phyloP scores from a whole-genome alignment of 805 yeast species.

The Metschnikowia peoriensis region DNA sequence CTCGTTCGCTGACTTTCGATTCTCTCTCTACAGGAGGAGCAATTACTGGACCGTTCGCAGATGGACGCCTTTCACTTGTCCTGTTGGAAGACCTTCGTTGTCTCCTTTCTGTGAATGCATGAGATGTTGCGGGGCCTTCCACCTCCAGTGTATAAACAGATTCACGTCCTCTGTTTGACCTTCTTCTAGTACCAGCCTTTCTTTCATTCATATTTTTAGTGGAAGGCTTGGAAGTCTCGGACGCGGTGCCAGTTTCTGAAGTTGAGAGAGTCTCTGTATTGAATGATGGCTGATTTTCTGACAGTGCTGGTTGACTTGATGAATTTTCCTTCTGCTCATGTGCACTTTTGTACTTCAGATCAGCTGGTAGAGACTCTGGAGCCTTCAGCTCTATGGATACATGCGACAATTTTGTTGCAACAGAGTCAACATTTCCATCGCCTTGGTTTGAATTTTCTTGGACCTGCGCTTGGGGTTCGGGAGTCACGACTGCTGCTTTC shows the following conservation, averaged over 20 bases:
- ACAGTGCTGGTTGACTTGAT: neutral
- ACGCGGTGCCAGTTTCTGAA: neutral
- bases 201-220: conserved; percentile 1
- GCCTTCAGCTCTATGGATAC: neutral
- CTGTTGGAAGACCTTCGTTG: neutral
- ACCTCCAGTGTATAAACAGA: too few relatives aligned
- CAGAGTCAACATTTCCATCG: neutral
- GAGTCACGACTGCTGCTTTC: conserved; percentile 18
- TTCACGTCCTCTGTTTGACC: neutral
- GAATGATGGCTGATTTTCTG: neutral
- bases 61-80: neutral
- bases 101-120: neutral
- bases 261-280: neutral
- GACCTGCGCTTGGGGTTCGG: neutral
- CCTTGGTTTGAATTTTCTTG: neutral
- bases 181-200: neutral
- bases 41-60: neutral
- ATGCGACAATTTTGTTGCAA: neutral
- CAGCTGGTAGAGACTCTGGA: too few relatives aligned
- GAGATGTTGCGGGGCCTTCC: neutral
- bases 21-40: neutral
- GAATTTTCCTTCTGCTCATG: neutral
- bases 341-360: too few relatives aligned
- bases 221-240: neutral
- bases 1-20: neutral